phyloP scores from a whole-genome alignment of 768 basidiomycete species.

The Termitomyces sp. region DNA sequence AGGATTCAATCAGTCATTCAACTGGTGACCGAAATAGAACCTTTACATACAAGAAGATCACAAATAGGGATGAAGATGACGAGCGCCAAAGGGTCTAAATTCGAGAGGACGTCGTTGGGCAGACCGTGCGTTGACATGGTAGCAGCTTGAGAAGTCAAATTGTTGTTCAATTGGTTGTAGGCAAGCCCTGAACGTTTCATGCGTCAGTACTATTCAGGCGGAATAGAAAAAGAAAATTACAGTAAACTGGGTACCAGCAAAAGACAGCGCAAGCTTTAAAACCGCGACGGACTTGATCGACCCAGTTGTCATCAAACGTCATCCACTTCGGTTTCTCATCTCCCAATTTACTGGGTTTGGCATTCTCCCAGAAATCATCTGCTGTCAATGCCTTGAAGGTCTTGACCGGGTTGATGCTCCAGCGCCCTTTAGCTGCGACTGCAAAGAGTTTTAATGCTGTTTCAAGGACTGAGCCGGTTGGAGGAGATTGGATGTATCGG shows the following conservation, averaged over 20 bases:
- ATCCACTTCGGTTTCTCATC: conserved; percentile 57
- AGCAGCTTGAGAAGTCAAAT: conserved; percentile 73
- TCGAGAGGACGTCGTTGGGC: conserved; percentile 74
- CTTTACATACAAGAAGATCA: conserved; percentile 42
- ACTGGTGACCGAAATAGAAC: not conserved
- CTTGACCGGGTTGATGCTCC: conserved; percentile 49
- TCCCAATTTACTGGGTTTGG: conserved; percentile 54
- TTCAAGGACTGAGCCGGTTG: conserved; percentile 55
- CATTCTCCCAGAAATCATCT: conserved; percentile 65
- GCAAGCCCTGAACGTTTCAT: conserved; percentile 50
- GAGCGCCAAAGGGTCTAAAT: conserved; percentile 70
- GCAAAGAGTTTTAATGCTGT: conserved; percentile 40
- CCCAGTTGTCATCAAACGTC: conserved; percentile 74
- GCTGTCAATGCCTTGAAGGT: conserved; percentile 43
- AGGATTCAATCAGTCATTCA: not conserved
- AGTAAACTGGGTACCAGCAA: conserved; percentile 64
- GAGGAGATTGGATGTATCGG: conserved; percentile 48
- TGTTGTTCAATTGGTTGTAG: conserved; percentile 76
- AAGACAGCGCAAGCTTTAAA: conserved; percentile 66
- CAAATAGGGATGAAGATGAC: conserved; percentile 70
- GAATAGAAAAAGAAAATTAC: not conserved
- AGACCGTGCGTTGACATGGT: conserved; percentile 66
- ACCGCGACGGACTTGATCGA: conserved; percentile 69
- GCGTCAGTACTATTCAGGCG: not conserved
- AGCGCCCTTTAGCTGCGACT: conserved; percentile 39